These are phyloP conservation scores for Neonothopanus nambi DNA, from an alignment of 1,284 basidiomycete genomes.

Conservation along the genomic window DNA sequence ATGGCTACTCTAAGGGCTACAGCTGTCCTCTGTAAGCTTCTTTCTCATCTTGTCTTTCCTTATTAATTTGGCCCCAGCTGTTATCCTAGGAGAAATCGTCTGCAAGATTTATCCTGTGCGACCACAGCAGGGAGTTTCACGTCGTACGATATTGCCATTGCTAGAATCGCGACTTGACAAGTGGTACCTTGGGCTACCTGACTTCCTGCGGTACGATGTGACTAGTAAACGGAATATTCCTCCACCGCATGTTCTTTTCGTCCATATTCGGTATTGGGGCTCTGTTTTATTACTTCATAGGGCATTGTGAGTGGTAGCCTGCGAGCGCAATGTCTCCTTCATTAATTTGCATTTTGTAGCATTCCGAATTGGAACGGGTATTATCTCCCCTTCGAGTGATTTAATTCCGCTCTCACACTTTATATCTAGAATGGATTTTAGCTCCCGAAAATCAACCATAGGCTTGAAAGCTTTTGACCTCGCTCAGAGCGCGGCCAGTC, in stretches of 20 bases:
- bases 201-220: conserved; percentile 61
- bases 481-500: conserved; percentile 74
- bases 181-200: conserved; percentile 75
- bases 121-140: conserved; percentile 42
- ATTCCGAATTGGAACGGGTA: conserved; percentile 71
- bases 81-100: conserved; percentile 67
- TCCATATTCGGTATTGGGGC: conserved; percentile 81
- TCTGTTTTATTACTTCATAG: conserved; percentile 77
- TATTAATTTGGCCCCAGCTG: conserved; percentile 37
- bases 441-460: conserved; percentile 40
- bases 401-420: conserved; percentile 2
- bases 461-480: conserved; percentile 72
- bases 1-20: conserved; percentile 63
- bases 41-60: neutral
- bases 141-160: conserved; percentile 48
- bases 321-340: neutral
- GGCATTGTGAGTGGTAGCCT: conserved; percentile 64
- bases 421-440: conserved; percentile 39
- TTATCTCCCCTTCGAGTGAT: conserved; percentile 16
- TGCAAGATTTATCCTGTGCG: conserved; percentile 76
- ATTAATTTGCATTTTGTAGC: conserved; percentile 33
- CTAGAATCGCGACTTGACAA: conserved; percentile 73
- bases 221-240: conserved; percentile 51
- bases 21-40: conserved; percentile 56
- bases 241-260: conserved; percentile 65